A percentile compares a stretch with the other conserved stretches of the same genome.
phyloP scores from a whole-genome alignment of 1,284 basidiomycete genomes.

The Cutaneotrichosporon curvatum region DNA sequence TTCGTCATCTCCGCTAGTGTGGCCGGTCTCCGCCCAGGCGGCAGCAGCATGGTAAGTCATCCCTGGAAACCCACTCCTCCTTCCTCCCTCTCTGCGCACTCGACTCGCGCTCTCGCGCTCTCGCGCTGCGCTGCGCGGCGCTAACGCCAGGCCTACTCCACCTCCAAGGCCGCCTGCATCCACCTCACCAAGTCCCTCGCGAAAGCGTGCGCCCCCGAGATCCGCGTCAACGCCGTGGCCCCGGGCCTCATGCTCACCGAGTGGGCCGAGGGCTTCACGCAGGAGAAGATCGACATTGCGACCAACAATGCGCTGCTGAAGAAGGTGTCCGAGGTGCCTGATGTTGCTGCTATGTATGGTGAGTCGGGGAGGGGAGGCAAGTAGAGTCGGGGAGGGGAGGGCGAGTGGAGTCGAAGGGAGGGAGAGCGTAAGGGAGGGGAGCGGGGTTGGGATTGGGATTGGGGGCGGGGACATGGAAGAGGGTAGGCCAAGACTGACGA shows the following conservation, averaged over 20 bases:
- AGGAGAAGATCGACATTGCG: slow-evolving; percentile 11
- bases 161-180: slow-evolving; percentile 17
- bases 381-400: not conserved
- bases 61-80: no score
- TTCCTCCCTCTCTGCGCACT: no score
- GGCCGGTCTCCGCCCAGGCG: slow-evolving; percentile 3
- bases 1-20: slow-evolving; percentile 18
- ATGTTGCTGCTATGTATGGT: slow-evolving; percentile 15
- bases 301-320: slow-evolving; percentile 10
- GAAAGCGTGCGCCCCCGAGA: slow-evolving; percentile 18
- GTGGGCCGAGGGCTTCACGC: slow-evolving; percentile 19
- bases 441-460: no score
- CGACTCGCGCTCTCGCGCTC: no score
- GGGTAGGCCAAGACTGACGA: not conserved
- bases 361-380: slow-evolving; percentile 1
- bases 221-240: slow-evolving; percentile 22
- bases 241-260: slow-evolving; percentile 25
- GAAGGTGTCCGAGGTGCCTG: slow-evolving; percentile 15
- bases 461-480: no score
- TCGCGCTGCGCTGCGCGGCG: no score
- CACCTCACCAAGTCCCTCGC: slow-evolving; percentile 23
- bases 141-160: slow-evolving; percentile 3
- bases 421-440: no score
- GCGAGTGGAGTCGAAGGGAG: no score
- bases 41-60: slow-evolving; percentile 6